Evolutionary conservation across 2,329 filamentous ascomycete species (phyloP), one percentile per base, ranked within the genome.

Genomic region (Tolypocladium sp.): DNA sequence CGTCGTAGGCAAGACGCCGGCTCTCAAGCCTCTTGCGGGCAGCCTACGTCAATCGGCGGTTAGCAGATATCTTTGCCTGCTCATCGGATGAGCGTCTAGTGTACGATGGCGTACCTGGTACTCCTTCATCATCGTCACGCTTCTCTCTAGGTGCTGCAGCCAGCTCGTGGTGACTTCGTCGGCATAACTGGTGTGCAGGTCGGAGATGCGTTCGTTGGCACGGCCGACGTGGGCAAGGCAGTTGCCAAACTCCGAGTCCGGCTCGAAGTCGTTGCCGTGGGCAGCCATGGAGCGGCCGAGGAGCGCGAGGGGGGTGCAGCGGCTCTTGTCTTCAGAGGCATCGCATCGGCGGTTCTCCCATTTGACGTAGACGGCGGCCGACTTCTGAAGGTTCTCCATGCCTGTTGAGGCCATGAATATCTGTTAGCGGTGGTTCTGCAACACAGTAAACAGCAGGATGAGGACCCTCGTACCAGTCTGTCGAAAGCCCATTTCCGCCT

Each of bases 1-100:
- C 89, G 71, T 97, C 93, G 73, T 96, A 97, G 63, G 92, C 92
- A 60, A 97, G 80, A 61, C 93, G 86, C 60, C 93, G 87, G 68
- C 80, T 90, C 72, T 97, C 94, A 64, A 97, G 88, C 84, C 96
- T 97, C 83, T 94, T 97, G 70, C 93, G 89, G 56, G 93, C 85
- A 64, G 83, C 81, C 88, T 68, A 53, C 4, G 15, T 37, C 12
- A 17, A 38, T 15, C 12, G 41, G 13, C 6, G 17, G 33, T 15
- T 8, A 52, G 37, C 38, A 2, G 22, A n/a, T 12, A 20, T 12
- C 46, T 8, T n/a, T 35, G 4, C 10, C 15, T 10, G 10, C n/a
- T 37, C 30, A 22, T 15, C 10, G 20, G 17, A 10, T n/a, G 7
- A 37, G 17, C 8, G 30, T 3, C 20, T 2, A 4, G 20, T 13